Evolutionary conservation across 2,329 filamentous ascomycete species (phyloP).

Genomic region (Clonostachys rhizophaga): DNA sequence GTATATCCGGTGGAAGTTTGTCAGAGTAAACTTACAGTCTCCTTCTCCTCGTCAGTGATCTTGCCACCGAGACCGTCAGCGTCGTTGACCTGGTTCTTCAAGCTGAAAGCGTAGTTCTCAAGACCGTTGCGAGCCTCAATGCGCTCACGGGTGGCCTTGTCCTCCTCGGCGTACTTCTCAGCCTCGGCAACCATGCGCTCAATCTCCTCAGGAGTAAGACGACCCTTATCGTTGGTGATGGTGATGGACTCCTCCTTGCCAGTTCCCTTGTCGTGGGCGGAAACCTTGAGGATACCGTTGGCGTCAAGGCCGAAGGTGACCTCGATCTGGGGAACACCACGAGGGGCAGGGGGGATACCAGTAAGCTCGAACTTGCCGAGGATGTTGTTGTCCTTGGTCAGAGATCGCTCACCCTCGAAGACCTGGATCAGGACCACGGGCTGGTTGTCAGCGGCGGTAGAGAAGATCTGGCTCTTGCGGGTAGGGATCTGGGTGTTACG

Average conservation of each 20-base stretch:
- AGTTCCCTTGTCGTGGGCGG: constrained; percentile 94
- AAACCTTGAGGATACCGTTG: constrained; percentile 97
- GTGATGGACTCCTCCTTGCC: constrained; percentile 97
- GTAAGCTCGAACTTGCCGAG: constrained; percentile 98
- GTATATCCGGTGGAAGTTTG: background rate
- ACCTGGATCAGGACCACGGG: constrained; percentile 93
- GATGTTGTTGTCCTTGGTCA: constrained; percentile 96
- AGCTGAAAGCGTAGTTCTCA: constrained; percentile 98
- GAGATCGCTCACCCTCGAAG: constrained; percentile 85
- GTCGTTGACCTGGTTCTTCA: constrained; percentile 99
- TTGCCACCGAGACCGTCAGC: constrained; percentile 96
- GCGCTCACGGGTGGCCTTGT: constrained; percentile 96
- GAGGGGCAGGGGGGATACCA: constrained; percentile 88
- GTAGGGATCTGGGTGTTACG: constrained; percentile 94
- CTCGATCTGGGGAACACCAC: constrained; percentile 97
- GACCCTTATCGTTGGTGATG: constrained; percentile 99
- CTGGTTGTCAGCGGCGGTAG: constrained; percentile 94
- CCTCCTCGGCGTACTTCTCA: constrained; percentile 98
- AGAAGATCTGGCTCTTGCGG: constrained; percentile 97
- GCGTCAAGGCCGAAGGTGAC: constrained; percentile 96
- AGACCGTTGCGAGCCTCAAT: constrained; percentile 95
- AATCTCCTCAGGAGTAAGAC: constrained; percentile 93
- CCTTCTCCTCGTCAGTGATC: constrained; percentile 98
- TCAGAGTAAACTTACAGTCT: constrained; percentile 61
- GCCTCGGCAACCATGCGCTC: constrained; percentile 99